These are phyloP conservation scores for Sporothrix humicola DNA, from an alignment of 2,329 filamentous ascomycete genomes.

Conservation along the genomic window DNA sequence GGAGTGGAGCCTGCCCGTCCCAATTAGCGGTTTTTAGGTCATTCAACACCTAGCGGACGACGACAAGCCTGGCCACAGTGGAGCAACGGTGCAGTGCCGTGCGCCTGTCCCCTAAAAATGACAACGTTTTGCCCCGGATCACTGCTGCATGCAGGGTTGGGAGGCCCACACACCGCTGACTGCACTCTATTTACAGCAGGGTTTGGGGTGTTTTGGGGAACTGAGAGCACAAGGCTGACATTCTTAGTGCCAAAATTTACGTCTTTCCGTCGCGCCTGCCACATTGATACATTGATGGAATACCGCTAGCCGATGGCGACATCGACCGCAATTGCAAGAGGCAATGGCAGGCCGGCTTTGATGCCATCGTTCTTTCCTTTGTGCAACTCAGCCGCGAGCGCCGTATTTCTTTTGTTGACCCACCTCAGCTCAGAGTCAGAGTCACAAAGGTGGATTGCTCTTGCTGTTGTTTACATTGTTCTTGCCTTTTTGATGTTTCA, in stretches of 20 bases:
- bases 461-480: conserved; percentile 6
- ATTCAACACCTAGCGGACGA: conserved; percentile 23
- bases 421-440: conserved; percentile 22
- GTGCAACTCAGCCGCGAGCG: conserved; percentile 9
- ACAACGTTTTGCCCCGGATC: conserved; percentile 18
- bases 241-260: conserved; percentile 21
- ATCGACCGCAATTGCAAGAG: conserved; percentile 25
- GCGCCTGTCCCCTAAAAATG: conserved; percentile 8
- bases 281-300: conserved; percentile 26
- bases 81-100: neutral
- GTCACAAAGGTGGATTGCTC: neutral
- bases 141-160: conserved; percentile 11
- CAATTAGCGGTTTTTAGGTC: neutral
- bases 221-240: conserved; percentile 32
- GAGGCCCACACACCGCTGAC: neutral
- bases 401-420: neutral
- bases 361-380: conserved; percentile 24
- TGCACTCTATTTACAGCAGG: conserved; percentile 9
- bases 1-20: conserved; percentile 11
- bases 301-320: conserved; percentile 34
- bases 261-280: neutral
- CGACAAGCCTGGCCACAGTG: conserved; percentile 21
- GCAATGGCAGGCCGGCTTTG: conserved; percentile 23
- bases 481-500: neutral
- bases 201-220: neutral